Evolutionary conservation across 192 early-diverging fungal species (phyloP).

Genomic region (Spinellus fusiger): DNA sequence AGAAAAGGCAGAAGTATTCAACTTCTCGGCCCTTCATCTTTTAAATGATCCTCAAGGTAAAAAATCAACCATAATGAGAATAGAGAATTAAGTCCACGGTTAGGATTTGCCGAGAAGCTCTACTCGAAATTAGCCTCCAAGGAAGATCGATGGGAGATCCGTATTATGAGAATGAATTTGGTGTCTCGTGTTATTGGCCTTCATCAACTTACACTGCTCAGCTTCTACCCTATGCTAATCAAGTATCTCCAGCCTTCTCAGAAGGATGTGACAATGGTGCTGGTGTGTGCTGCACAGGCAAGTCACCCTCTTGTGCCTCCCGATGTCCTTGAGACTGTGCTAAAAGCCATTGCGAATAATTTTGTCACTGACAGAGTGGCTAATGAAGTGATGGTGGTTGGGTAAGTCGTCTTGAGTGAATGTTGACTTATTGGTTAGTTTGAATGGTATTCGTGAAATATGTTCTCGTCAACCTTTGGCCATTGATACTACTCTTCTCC

Average conservation of each 20-base stretch:
- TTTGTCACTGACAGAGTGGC: slow-evolving; percentile 92
- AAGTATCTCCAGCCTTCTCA: slow-evolving; percentile 96
- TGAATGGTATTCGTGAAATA: slow-evolving; percentile 85
- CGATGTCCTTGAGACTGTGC: slow-evolving; percentile 78
- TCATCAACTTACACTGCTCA: slow-evolving; percentile 86
- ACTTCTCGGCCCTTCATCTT: slow-evolving; percentile 92
- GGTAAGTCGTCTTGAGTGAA: slow-evolving; percentile 31
- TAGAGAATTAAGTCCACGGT: background rate
- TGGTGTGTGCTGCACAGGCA: slow-evolving; percentile 88
- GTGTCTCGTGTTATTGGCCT: slow-evolving; percentile 91
- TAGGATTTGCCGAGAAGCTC: slow-evolving; percentile 90
- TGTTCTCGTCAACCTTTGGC: slow-evolving; percentile 85
- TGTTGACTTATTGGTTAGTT: slow-evolving; percentile 8
- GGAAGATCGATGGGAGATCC: slow-evolving; percentile 85
- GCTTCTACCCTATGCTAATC: slow-evolving; percentile 91
- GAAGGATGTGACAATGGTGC: slow-evolving; percentile 85
- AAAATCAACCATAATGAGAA: background rate
- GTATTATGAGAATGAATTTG: slow-evolving; percentile 89
- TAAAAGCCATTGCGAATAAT: slow-evolving; percentile 92
- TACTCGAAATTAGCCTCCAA: slow-evolving; percentile 74
- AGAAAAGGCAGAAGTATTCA: slow-evolving; percentile 66
- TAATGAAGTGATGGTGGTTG: slow-evolving; percentile 92
- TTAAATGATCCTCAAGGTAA: slow-evolving; percentile 93
- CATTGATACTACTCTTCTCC: slow-evolving; percentile 76
- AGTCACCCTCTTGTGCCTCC: slow-evolving; percentile 92